Conservation (phyloP, 176 grass and related monocot species). For the Oryza punctata region DNA sequence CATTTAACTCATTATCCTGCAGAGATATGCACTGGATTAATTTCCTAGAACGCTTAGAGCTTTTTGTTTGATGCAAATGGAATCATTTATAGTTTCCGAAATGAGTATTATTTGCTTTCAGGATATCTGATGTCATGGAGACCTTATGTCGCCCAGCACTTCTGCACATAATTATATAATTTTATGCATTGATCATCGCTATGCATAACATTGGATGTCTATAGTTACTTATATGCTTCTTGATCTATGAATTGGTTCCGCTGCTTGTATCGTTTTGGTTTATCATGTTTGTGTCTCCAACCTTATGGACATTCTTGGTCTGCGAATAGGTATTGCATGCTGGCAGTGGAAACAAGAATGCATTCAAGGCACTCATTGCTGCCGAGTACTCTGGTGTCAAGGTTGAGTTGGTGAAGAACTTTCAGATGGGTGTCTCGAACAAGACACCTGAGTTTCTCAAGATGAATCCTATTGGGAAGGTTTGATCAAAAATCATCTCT, state of each 20-base stretch:
- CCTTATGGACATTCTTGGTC: neutral
- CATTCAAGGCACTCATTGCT: conserved; percentile 69
- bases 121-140: neutral
- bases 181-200: neutral
- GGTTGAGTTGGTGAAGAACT: conserved; percentile 68
- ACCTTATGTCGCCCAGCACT: neutral
- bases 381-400: conserved; percentile 68
- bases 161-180: neutral
- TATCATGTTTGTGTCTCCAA: neutral
- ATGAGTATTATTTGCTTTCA: neutral
- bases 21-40: neutral
- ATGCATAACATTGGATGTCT: neutral
- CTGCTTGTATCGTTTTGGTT: neutral
- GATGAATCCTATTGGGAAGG: conserved; percentile 91
- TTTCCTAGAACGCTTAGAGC: neutral
- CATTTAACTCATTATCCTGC: neutral
- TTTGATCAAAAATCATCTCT: neutral
- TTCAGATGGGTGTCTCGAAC: conserved; percentile 88
- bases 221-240: neutral
- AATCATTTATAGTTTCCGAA: neutral
- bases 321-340: conserved; percentile 43
- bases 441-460: conserved; percentile 75
- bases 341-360: conserved; percentile 71
- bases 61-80: neutral
- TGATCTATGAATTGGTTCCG: neutral